phyloP scores from a whole-genome alignment of 176 grass and related monocot species.

The Tuctoria greenei region DNA sequence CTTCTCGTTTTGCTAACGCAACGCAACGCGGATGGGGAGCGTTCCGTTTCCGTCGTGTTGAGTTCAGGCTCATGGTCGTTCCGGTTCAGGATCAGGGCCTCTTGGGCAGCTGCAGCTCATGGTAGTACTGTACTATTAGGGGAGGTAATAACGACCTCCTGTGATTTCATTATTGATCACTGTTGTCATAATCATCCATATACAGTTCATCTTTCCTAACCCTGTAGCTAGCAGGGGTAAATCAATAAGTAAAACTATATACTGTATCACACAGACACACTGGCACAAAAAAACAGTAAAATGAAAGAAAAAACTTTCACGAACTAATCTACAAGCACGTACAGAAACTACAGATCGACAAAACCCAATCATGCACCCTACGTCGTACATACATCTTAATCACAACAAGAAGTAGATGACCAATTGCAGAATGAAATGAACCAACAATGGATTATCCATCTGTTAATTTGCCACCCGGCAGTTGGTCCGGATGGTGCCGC shows the following conservation, averaged over 20 bases:
- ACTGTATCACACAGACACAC: neutral
- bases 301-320: neutral
- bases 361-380: neutral
- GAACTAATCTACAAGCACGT: neutral
- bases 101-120: no score
- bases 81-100: no score
- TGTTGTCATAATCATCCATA: neutral
- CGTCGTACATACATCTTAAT: constrained; percentile 3
- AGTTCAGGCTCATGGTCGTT: no score
- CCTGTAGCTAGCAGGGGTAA: neutral
- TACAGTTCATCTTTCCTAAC: neutral
- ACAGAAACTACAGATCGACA: neutral
- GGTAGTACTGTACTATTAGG: no score
- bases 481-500: constrained; percentile 57
- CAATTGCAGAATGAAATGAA: no score
- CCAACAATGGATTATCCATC: no score
- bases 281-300: no score
- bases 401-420: neutral
- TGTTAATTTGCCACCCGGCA: constrained; percentile 46
- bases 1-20: no score
- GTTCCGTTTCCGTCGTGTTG: no score
- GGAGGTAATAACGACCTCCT: no score
- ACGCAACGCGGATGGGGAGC: no score
- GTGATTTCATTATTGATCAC: neutral
- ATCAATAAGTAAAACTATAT: constrained; percentile 10